These are phyloP conservation scores for Cladosporium sp. DNA, from an alignment of 2,329 filamentous ascomycete species.

Conservation along the genomic window DNA sequence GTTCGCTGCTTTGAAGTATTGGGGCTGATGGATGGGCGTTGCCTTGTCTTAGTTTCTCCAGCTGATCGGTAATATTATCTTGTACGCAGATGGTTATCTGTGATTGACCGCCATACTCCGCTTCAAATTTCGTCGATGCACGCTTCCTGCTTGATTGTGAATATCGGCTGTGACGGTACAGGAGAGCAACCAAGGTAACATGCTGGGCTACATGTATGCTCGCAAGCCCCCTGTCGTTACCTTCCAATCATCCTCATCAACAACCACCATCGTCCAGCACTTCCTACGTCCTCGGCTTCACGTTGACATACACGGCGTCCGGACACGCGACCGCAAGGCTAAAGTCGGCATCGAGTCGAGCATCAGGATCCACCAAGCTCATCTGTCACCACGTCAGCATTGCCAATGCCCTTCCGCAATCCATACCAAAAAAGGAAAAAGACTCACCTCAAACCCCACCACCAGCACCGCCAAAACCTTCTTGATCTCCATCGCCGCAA, in stretches of 20 bases:
- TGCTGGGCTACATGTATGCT: too few species aligned
- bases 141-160: neutral
- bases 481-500: conserved; percentile 42
- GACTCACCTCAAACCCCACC: conserved; percentile 21
- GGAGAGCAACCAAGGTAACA: neutral
- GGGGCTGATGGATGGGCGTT: neutral
- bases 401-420: neutral
- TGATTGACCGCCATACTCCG: neutral
- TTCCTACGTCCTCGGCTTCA: neutral
- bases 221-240: too few species aligned
- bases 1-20: neutral
- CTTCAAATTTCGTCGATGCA: neutral
- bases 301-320: neutral
- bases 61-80: neutral
- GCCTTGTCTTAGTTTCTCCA: neutral
- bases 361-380: neutral
- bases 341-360: neutral
- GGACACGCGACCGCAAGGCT: neutral
- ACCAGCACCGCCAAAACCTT: conserved; percentile 24
- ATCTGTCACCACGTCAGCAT: neutral
- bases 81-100: neutral
- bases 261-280: neutral
- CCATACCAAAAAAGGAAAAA: neutral
- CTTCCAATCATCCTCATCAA: too few species aligned
- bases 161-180: neutral